Base-by-base conservation (phyloP, 169 alveolate species). In the Plasmodium malariae region DNA sequence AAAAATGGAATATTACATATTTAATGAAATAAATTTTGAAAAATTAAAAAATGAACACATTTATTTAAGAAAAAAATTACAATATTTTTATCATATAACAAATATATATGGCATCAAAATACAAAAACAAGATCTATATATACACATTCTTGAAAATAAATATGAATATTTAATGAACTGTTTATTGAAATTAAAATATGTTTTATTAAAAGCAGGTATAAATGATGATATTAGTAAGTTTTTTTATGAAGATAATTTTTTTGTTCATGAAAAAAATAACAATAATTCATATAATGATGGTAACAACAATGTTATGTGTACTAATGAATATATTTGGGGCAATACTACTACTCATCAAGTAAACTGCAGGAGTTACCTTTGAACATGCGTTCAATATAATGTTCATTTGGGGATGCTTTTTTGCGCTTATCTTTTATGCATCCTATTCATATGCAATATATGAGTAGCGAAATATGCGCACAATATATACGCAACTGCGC, bases 121-220 rank as follows among this genome's bases (percentile, higher is more conserved):
- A 36, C 45, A 74, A 24, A 59, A 74, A 65, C 62, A 55, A 55
- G 57, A 57, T 55, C 19, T 74, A 65, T 74, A 74, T 43, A 74
- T 57, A 1, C 7, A 37, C 11, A 74, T 74, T 17, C 14, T 74
- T 11, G 73, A 74, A 62, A 28, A 57, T 7, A 74, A 74, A 12
- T 32, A 74, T 14, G 88, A 54, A 14, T 74, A 74, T 55, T 59
- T 74, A 62, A 74, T 74, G 71, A 55, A 74, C 59, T 74, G 65
- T 37, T 17, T 74, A 55, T 30, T 74, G 21, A 74, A 74, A 45
- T 12, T 74, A 17, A 74, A 74, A 40, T 74, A 71, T 4, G 37
- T 12, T 74, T 19, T 74, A 45, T 40, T 19, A n/a, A 55, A 62
- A 17, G 88, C 19, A 30, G 21, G 67, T 28, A 62, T 73, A 17